A percentile compares a stretch with the other conserved stretches of the same genome.
Conservation (phyloP, 208 protist genomes). For the Trypanosoma cruzi region DNA sequence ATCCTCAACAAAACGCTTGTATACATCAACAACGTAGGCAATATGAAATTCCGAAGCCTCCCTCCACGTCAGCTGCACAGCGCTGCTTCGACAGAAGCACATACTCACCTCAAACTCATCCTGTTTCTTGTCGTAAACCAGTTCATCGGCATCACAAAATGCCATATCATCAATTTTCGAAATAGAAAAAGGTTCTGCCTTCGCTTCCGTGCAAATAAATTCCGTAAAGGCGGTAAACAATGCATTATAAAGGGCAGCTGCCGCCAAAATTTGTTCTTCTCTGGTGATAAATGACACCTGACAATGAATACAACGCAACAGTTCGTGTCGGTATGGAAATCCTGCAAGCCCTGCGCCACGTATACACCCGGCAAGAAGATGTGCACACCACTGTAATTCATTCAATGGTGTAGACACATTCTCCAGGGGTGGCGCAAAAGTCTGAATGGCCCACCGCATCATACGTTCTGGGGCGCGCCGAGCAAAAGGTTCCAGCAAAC, state of each 20-base stretch:
- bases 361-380: conserved; percentile 46
- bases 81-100: conserved; percentile 31
- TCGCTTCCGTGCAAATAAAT: conserved; percentile 18
- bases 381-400: conserved; percentile 41
- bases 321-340: conserved; percentile 24
- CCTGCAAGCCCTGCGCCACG: conserved; percentile 29
- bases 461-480: conserved; percentile 33
- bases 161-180: background rate
- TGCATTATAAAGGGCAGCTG: conserved; percentile 24
- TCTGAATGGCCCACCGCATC: conserved; percentile 35
- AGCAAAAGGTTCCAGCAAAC: conserved; percentile 40
- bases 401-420: conserved; percentile 20
- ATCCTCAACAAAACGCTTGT: conserved; percentile 34
- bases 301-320: conserved; percentile 35
- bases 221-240: conserved; percentile 25
- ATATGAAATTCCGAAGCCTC: conserved; percentile 31
- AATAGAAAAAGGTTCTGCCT: background rate
- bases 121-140: background rate
- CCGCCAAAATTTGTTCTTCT: background rate
- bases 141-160: background rate
- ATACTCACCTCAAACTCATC: conserved; percentile 21
- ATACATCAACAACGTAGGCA: conserved; percentile 21
- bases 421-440: conserved; percentile 41
- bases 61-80: conserved; percentile 32
- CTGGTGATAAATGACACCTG: conserved; percentile 26